Conservation (phyloP, 1,284 basidiomycete species). For the Psilocybe mexicana region DNA sequence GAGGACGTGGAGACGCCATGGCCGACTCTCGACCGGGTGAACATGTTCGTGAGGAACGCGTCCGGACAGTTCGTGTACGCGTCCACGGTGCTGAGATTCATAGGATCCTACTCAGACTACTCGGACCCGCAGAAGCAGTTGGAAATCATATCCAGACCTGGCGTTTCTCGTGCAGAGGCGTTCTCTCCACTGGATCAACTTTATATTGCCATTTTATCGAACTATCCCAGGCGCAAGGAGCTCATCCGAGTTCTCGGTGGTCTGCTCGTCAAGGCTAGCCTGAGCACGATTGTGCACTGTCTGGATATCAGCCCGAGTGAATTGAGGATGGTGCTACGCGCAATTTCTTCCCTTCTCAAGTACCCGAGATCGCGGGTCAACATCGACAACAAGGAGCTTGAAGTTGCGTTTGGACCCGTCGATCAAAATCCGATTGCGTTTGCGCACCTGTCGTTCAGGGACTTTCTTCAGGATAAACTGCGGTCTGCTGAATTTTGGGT, state of each 20-base stretch:
- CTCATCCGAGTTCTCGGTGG: neutral
- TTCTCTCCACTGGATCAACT: neutral
- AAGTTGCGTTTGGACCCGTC: neutral
- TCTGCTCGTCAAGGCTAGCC: neutral
- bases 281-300: neutral
- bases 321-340: neutral
- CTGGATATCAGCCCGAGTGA: no score
- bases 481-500: constrained; percentile 12
- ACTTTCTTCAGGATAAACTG: constrained; percentile 11
- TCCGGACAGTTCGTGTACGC: constrained; percentile 6
- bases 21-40: neutral
- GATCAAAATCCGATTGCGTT: neutral
- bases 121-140: constrained; percentile 1
- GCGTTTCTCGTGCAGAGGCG: neutral
- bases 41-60: neutral
- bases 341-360: neutral
- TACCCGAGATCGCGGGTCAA: neutral
- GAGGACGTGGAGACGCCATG: neutral
- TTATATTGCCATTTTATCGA: neutral
- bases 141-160: neutral
- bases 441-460: constrained; percentile 7
- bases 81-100: neutral
- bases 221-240: neutral
- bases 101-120: neutral
- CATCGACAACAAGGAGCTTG: neutral